Evolutionary conservation across 306 rosid species (phyloP).

Genomic region (Dryas drummondii): DNA sequence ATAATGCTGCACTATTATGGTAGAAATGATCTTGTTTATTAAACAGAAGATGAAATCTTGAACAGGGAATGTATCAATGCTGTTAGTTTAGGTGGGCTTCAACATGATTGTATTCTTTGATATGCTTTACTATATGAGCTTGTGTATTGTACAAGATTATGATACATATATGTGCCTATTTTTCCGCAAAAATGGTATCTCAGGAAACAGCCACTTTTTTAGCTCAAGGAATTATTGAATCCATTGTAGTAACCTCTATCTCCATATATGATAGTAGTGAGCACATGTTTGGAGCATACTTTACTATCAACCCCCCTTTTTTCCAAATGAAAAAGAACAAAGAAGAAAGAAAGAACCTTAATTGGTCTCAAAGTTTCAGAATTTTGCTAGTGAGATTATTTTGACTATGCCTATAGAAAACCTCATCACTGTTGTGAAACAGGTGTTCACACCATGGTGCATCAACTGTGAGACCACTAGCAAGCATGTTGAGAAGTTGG

Average conservation of each 20-base stretch:
- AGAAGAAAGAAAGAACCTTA: too few relatives aligned
- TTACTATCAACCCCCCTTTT: not conserved
- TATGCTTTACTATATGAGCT: not conserved
- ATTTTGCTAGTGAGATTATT: not conserved
- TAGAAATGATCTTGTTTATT: not conserved
- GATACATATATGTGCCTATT: not conserved
- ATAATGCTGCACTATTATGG: too few relatives aligned
- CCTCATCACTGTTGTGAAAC: slow-evolving; percentile 25
- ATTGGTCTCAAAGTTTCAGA: not conserved
- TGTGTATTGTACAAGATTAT: not conserved
- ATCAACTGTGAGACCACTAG: slow-evolving; percentile 69
- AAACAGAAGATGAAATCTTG: not conserved
- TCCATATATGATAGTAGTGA: not conserved
- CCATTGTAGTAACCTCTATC: not conserved
- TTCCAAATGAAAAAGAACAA: not conserved
- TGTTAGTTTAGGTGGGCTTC: not conserved
- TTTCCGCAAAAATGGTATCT: not conserved
- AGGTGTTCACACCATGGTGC: slow-evolving; percentile 96
- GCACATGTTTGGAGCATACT: not conserved
- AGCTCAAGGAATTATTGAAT: not conserved
- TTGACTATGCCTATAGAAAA: not conserved
- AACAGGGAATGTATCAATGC: not conserved
- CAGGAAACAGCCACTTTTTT: not conserved
- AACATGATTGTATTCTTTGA: not conserved
- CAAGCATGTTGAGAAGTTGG: slow-evolving; percentile 84